Conservation (phyloP, 1,139 yeast genomes). For the Blastobotrys illinoisensis region DNA sequence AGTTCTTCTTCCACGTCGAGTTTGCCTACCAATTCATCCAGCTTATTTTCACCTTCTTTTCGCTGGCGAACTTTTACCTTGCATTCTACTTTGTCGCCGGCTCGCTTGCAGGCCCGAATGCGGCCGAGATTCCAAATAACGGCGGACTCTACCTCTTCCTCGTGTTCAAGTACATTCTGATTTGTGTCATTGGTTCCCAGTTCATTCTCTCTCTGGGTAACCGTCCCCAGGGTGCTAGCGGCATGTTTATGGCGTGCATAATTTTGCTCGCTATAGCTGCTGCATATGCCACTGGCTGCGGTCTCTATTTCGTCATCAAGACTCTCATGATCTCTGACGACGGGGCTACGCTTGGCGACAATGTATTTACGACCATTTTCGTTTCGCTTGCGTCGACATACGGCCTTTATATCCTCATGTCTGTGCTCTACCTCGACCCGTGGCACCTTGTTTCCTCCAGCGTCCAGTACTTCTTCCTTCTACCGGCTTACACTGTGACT, state of each 20-base stretch:
- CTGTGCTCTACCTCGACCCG: slow-evolving; percentile 80
- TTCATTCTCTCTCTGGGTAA: slow-evolving; percentile 92
- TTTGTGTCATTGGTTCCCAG: slow-evolving; percentile 75
- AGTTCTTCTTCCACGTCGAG: slow-evolving; percentile 74
- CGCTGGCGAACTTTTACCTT: slow-evolving; percentile 82
- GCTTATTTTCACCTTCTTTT: slow-evolving; percentile 79
- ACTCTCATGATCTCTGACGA: slow-evolving; percentile 42
- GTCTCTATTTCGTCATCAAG: slow-evolving; percentile 66
- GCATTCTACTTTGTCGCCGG: slow-evolving; percentile 94
- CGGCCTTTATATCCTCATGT: slow-evolving; percentile 75
- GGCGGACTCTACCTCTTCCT: slow-evolving; percentile 73
- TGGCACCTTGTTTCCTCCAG: slow-evolving; percentile 91
- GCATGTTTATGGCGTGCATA: slow-evolving; percentile 66
- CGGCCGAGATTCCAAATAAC: slow-evolving; percentile 48
- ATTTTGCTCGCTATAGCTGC: slow-evolving; percentile 72
- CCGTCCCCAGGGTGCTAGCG: slow-evolving; percentile 86
- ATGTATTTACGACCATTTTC: slow-evolving; percentile 66
- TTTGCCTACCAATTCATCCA: slow-evolving; percentile 75
- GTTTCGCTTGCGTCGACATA: slow-evolving; percentile 81
- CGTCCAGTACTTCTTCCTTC: slow-evolving; percentile 73
- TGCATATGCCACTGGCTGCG: slow-evolving; percentile 73
- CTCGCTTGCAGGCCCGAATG: slow-evolving; percentile 50
- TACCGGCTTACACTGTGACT: slow-evolving; percentile 90
- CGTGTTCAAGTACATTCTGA: slow-evolving; percentile 74
- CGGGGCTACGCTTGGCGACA: slow-evolving; percentile 37